Evolutionary conservation across 371 early-diverging fungal genomes (phyloP).

Genomic region (Nematocida sp.): DNA sequence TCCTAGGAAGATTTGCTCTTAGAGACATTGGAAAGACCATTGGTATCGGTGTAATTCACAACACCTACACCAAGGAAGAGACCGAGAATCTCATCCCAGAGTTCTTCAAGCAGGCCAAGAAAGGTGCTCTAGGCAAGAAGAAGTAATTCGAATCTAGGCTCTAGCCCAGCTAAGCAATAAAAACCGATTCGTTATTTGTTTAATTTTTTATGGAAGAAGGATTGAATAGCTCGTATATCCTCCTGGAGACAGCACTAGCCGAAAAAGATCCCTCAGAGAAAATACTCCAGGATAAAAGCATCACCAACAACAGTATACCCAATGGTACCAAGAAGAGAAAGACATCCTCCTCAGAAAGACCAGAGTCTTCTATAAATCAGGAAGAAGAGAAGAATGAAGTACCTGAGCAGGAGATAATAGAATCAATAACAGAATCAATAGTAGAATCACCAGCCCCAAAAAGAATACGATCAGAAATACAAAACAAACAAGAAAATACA

Average conservation of each 20-base stretch:
- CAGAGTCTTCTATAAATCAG: no score
- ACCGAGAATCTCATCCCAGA: constrained; percentile 28
- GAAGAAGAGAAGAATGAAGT: no score
- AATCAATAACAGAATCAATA: not conserved
- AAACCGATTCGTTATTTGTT: not conserved
- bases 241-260: not conserved
- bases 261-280: no score
- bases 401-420: not conserved
- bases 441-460: not conserved
- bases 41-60: constrained; percentile 56
- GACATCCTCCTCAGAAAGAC: no score
- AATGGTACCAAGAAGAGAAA: no score
- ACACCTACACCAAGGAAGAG: constrained; percentile 43
- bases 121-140: constrained; percentile 28
- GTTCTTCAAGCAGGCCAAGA: constrained; percentile 35
- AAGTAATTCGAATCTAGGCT: not conserved
- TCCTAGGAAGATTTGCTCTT: constrained; percentile 61
- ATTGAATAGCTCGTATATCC: constrained; percentile 35
- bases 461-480: not conserved
- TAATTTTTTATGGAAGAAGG: constrained; percentile 38
- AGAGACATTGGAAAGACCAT: constrained; percentile 63
- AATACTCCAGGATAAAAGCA: no score
- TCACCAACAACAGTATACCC: no score
- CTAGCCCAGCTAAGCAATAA: not conserved
- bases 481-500: not conserved